Evolutionary conservation across 805 yeast genomes (phyloP), one percentile per base, ranked within the genome.

Genomic region (Grigorovia jiainica): DNA sequence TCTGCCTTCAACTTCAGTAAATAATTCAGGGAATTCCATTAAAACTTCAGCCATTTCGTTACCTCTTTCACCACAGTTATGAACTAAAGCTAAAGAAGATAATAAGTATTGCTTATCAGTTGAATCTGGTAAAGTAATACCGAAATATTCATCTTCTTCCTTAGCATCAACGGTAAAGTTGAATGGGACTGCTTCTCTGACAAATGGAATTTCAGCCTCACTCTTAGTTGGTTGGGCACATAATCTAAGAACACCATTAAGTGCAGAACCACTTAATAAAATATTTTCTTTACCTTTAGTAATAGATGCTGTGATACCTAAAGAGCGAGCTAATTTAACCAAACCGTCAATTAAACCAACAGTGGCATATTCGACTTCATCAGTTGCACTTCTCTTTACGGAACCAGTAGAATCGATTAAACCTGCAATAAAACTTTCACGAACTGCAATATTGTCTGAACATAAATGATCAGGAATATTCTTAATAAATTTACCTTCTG

Each of bases 11-110:
- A 87, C 72, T 66, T 87, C 96, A 45, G 96, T 89, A 67, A 68
- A 86, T 62, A 92, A 74, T 67, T 92, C 97, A 39, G 99, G 99
- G 87, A 92, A 92, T 70, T 92, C 99, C 96, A 90, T 89, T 67
- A 92, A 75, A 30, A 92, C 98, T 69, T 92, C 98, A 42, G 97
- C 97, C 97, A 92, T 92, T 72, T 92, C 98, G 59, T 92, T 92
- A 63, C 98, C 98, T 48, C 98, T 68, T 72, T 90, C 98, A 61
- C 97, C 97, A 64, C 85, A 72, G 40, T 55, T 57, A 45, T 57
- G 60, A 46, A 67, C 65, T 9, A 66, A 43, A 17, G 65, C 62
- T 48, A 58, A 44, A 46, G 64, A 63, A 4, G 71, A 54, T 43
- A 71, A 52, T 52, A 71, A 50, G 52, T 65, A 71, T 55, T 61